Evolutionary conservation across 2,329 filamentous ascomycete genomes (phyloP).

Genomic region (Fusarium guadeloupense): DNA sequence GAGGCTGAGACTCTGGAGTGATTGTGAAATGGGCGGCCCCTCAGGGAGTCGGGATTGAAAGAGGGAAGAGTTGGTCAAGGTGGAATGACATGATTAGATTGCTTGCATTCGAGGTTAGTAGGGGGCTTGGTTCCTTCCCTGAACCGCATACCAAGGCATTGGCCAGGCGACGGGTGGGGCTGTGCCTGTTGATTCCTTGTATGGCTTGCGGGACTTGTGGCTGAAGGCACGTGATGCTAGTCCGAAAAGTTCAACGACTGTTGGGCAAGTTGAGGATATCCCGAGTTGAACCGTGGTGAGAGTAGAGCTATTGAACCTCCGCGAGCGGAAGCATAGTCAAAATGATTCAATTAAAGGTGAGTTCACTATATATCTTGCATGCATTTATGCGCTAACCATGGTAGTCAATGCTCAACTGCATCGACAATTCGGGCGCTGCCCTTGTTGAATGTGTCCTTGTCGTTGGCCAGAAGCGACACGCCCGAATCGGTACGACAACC

Average conservation of each 20-base stretch:
- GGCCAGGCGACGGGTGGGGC: conserved; percentile 46
- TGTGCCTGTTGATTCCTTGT: conserved; percentile 15
- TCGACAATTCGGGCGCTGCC: conserved; percentile 98
- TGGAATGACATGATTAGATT: conserved; percentile 42
- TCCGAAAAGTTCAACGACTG: conserved; percentile 42
- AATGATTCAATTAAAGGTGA: conserved; percentile 93
- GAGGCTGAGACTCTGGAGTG: conserved; percentile 27
- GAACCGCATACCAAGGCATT: conserved; percentile 40
- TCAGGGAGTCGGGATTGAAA: conserved; percentile 35
- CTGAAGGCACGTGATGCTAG: conserved; percentile 37
- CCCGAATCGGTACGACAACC: conserved; percentile 78
- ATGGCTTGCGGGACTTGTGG: conserved; percentile 16
- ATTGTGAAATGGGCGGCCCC: conserved; percentile 7
- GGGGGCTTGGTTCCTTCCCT: conserved; percentile 36
- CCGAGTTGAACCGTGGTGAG: conserved; percentile 30
- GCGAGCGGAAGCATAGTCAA: conserved; percentile 50
- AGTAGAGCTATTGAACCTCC: conserved; percentile 37
- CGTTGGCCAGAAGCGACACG: conserved; percentile 87
- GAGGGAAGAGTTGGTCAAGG: conserved; percentile 40
- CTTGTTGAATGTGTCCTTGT: conserved; percentile 96
- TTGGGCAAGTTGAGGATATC: conserved; percentile 25
- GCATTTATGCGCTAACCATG: conserved; percentile 4
- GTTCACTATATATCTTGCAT: rapidly evolving
- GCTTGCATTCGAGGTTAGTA: conserved; percentile 31
- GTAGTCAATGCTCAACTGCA: conserved; percentile 97